Percentiles rank a stretch among this genome's conserved stretches.
These are phyloP conservation scores for Paratinospora sagittata DNA, from an alignment of 164 flowering plant genomes.

Conservation along the genomic window DNA sequence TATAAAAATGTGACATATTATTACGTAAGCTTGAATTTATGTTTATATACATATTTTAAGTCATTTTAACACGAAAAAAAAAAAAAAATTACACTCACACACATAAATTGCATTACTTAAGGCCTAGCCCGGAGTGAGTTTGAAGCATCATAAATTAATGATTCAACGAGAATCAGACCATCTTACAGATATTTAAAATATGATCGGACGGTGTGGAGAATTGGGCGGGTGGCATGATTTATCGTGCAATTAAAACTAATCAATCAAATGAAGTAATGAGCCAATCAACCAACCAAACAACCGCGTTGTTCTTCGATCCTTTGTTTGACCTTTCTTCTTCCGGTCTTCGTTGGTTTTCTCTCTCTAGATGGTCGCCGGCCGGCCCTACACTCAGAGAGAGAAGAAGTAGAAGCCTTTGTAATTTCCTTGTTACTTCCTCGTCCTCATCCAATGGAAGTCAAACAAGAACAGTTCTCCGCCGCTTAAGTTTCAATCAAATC, in stretches of 20 bases:
- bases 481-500: not conserved
- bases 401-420: no score
- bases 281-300: no score
- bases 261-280: not conserved
- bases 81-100: no score
- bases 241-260: not conserved
- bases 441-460: not conserved
- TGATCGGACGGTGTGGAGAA: not conserved
- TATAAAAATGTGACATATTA: no score
- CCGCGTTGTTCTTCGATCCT: not conserved
- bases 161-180: no score
- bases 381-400: not conserved
- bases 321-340: not conserved
- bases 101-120: not conserved
- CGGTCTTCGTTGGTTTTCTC: not conserved
- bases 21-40: no score
- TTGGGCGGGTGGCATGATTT: not conserved
- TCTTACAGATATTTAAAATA: not conserved
- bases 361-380: constrained; percentile 2
- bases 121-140: no score
- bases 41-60: no score
- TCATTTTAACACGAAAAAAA: not conserved
- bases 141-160: no score
- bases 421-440: not conserved
- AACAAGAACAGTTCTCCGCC: not conserved